Evolutionary conservation across 2,329 filamentous ascomycete genomes (phyloP).

Genomic region (Capronia coronata): DNA sequence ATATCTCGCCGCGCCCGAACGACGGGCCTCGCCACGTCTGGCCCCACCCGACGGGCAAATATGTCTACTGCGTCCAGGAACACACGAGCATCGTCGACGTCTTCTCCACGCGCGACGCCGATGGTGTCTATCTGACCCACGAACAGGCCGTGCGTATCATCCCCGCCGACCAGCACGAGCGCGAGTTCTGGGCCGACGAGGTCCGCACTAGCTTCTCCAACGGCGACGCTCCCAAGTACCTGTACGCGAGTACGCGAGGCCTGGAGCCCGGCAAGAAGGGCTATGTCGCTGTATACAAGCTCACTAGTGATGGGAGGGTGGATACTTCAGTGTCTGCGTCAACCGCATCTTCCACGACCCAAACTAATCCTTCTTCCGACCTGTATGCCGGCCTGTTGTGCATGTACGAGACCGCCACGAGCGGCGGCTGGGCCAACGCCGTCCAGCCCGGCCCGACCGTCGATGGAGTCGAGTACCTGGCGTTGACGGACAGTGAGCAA

Average conservation of each 20-base stretch:
- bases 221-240: slow-evolving; percentile 19
- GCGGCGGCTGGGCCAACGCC: slow-evolving; percentile 29
- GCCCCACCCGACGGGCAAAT: slow-evolving; percentile 25
- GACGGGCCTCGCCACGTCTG: slow-evolving; percentile 28
- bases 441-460: slow-evolving; percentile 28
- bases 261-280: slow-evolving; percentile 21
- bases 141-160: slow-evolving; percentile 27
- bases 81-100: slow-evolving; percentile 28
- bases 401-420: slow-evolving; percentile 27
- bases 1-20: slow-evolving; percentile 22
- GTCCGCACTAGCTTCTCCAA: slow-evolving; percentile 25
- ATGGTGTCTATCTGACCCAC: slow-evolving; percentile 17
- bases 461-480: slow-evolving; percentile 30
- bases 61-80: slow-evolving; percentile 28
- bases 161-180: slow-evolving; percentile 12
- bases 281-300: slow-evolving; percentile 26
- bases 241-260: slow-evolving; percentile 27
- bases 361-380: slow-evolving; percentile 1
- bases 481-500: slow-evolving; percentile 28
- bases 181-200: slow-evolving; percentile 28
- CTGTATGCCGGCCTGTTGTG: slow-evolving; percentile 19
- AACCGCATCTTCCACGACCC: not conserved
- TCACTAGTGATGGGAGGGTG: slow-evolving; percentile 18
- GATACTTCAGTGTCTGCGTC: not conserved
- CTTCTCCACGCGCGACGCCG: slow-evolving; percentile 16